A percentile compares a stretch with the other conserved stretches of the same genome.
Conservation (phyloP, 495 filamentous ascomycete genomes). For the Acidiella bohemica region DNA sequence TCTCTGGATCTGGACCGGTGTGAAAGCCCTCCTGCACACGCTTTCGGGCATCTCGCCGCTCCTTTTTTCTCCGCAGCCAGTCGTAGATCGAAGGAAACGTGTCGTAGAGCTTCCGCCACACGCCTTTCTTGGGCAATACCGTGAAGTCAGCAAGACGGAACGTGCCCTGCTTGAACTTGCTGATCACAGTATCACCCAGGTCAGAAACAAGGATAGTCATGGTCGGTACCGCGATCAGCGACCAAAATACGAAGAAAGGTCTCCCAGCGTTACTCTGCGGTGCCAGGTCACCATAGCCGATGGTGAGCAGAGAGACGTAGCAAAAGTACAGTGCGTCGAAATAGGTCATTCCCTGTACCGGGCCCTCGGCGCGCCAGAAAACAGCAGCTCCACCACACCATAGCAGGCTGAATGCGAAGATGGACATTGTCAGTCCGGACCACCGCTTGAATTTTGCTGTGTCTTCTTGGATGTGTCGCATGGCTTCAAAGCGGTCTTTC, state of each 20-base stretch:
- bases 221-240: conserved; percentile 47
- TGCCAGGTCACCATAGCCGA: conserved; percentile 33
- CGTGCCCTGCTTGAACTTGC: conserved; percentile 42
- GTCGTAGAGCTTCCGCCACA: conserved; percentile 34
- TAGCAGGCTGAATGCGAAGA: conserved; percentile 28
- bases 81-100: conserved; percentile 32
- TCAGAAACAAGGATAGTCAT: conserved; percentile 54
- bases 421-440: conserved; percentile 26
- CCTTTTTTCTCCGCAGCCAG: conserved; percentile 29
- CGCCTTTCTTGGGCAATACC: conserved; percentile 40
- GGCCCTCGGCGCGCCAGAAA: conserved; percentile 30
- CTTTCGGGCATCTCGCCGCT: conserved; percentile 27
- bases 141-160: conserved; percentile 43
- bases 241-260: conserved; percentile 35
- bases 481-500: conserved; percentile 32
- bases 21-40: conserved; percentile 38
- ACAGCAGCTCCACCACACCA: conserved; percentile 34
- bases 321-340: conserved; percentile 35
- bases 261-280: conserved; percentile 32
- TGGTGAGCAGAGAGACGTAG: conserved; percentile 32
- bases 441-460: conserved; percentile 30
- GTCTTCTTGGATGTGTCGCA: conserved; percentile 30
- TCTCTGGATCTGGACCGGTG: conserved; percentile 9
- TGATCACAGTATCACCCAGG: conserved; percentile 50
- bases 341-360: conserved; percentile 29